Evolutionary conservation across 352 stramenopile species (phyloP).

Genomic region (Phytophthora capsici): DNA sequence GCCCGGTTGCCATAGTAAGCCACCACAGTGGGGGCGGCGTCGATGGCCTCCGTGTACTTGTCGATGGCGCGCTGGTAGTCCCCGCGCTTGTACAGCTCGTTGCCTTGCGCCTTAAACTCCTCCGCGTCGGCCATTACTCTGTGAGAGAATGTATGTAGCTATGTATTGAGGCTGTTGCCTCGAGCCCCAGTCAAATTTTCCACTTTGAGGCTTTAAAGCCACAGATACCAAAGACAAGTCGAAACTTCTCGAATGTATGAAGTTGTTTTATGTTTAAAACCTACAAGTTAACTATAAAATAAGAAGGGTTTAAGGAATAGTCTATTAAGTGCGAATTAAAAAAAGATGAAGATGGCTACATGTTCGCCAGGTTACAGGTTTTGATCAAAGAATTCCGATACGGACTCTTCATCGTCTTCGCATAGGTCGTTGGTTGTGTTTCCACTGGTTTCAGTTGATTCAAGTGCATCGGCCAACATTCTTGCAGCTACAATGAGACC

Average conservation of each 20-base stretch:
- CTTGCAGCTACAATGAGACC: conserved; percentile 55
- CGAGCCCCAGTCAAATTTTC: conserved; percentile 35
- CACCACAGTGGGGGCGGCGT: conserved; percentile 81
- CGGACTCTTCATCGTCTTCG: conserved; percentile 24
- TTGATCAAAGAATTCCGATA: conserved; percentile 11
- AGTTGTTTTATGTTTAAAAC: too few species aligned
- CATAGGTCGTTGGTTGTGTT: conserved; percentile 5
- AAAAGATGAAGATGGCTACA: conserved; percentile 24
- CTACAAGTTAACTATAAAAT: too few species aligned
- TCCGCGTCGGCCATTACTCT: conserved; percentile 57
- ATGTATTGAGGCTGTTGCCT: conserved; percentile 13
- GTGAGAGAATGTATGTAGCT: conserved; percentile 27
- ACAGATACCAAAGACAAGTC: conserved; percentile 3
- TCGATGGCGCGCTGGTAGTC: conserved; percentile 91
- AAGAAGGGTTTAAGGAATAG: conserved; percentile 35
- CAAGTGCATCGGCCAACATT: conserved; percentile 54
- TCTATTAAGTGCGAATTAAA: conserved; percentile 34
- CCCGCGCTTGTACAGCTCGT: conserved; percentile 92
- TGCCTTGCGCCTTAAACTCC: conserved; percentile 88
- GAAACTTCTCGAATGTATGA: too few species aligned
- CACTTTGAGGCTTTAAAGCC: conserved; percentile 11
- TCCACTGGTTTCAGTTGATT: conserved; percentile 33
- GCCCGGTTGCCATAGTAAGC: conserved; percentile 92
- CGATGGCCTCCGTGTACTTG: conserved; percentile 92
- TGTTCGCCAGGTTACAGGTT: conserved; percentile 5